These are phyloP conservation scores for Pisolithus sp. DNA, from an alignment of 768 basidiomycete species.

Conservation along the genomic window DNA sequence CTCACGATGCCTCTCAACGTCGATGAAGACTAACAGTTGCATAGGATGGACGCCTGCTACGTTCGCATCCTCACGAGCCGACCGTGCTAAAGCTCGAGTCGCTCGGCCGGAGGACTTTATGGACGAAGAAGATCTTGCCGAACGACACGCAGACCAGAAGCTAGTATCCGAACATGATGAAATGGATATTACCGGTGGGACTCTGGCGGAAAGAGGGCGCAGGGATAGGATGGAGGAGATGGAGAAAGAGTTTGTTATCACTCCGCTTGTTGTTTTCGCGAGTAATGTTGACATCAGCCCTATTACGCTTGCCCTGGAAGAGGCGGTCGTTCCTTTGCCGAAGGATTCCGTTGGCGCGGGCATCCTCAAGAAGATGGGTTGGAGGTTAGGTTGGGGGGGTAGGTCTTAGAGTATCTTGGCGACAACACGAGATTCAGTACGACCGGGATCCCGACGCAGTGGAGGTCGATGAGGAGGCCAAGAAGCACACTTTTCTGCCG, in stretches of 20 bases:
- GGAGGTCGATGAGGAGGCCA: conserved; percentile 73
- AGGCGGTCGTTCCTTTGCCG: conserved; percentile 64
- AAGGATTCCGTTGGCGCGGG: conserved; percentile 78
- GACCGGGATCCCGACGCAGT: conserved; percentile 35
- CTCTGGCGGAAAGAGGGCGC: conserved; percentile 38
- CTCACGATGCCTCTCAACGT: neutral
- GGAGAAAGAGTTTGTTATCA: conserved; percentile 30
- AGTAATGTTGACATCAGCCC: conserved; percentile 37
- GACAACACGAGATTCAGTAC: conserved; percentile 70
- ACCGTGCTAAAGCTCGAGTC: conserved; percentile 55
- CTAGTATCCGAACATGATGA: conserved; percentile 78
- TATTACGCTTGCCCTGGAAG: conserved; percentile 54
- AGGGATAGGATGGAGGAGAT: conserved; percentile 32
- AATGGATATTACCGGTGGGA: conserved; percentile 60
- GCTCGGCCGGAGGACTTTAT: conserved; percentile 89
- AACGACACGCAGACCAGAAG: conserved; percentile 64
- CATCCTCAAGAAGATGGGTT: conserved; percentile 92
- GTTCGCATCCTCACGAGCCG: conserved; percentile 82
- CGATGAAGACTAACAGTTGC: neutral
- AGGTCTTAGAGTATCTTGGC: conserved; percentile 79
- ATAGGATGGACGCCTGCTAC: conserved; percentile 92
- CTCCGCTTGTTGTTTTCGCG: conserved; percentile 1
- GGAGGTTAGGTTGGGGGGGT: conserved; percentile 91
- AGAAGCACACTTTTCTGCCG: conserved; percentile 82
- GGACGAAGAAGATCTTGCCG: conserved; percentile 96